phyloP scores from a whole-genome alignment of 1,139 yeast genomes.

The Saccharomyces hybrid region DNA sequence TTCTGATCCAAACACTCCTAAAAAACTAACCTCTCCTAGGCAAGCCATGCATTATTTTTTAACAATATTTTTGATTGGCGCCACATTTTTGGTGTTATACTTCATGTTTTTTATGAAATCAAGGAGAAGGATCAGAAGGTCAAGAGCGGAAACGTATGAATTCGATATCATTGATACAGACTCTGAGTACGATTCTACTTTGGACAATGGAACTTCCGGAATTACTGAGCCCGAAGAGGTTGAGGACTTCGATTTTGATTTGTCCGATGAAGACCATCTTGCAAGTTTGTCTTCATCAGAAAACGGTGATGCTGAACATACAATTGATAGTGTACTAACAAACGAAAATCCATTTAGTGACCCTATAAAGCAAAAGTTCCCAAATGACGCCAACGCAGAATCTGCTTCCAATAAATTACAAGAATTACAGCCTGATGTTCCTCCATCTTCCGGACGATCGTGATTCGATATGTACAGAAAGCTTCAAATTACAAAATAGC shows the following conservation, averaged over 20 bases:
- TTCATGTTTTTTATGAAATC: conserved; percentile 42
- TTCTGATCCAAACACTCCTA: conserved; percentile 17
- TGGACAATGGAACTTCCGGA: conserved; percentile 16
- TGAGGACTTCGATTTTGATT: conserved; percentile 30
- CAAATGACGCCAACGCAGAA: not conserved
- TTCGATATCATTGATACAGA: conserved; percentile 67
- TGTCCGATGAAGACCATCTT: conserved; percentile 26
- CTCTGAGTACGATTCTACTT: conserved; percentile 31
- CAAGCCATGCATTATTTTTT: conserved; percentile 42
- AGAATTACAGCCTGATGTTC: not conserved
- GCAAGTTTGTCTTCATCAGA: conserved; percentile 2
- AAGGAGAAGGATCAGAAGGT: conserved; percentile 49
- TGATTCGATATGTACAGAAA: not conserved
- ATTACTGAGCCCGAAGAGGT: conserved; percentile 12
- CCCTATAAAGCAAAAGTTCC: not conserved
- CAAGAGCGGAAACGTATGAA: conserved; percentile 65
- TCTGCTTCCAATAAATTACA: not conserved
- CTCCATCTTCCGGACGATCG: not conserved
- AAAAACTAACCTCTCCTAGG: conserved; percentile 17
- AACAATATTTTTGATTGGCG: conserved; percentile 53
- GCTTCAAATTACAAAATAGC: not conserved
- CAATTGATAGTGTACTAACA: not conserved
- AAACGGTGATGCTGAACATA: not conserved
- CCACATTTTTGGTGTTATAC: conserved; percentile 44
- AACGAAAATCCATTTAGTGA: not conserved